These are phyloP conservation scores for Leucosporidium yakuticum DNA, from an alignment of 768 basidiomycete genomes.

Conservation along the genomic window DNA sequence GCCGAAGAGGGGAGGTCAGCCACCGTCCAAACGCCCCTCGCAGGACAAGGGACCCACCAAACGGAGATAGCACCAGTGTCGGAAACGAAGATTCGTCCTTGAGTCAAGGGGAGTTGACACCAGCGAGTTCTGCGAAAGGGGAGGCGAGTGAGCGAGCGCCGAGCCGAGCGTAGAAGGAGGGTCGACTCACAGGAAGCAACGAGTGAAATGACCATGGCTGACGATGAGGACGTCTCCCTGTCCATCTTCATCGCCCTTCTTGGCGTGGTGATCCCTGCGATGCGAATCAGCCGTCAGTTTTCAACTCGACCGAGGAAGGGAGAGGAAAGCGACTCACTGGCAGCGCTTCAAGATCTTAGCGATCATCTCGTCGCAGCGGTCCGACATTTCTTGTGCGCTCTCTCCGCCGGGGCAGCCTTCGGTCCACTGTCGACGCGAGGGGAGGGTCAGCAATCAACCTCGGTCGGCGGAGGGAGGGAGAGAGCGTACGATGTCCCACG, in stretches of 20 bases:
- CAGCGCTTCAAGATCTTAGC: conserved; percentile 50
- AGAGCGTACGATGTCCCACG: conserved; percentile 70
- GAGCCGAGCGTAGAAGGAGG: background rate
- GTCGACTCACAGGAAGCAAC: conserved; percentile 32
- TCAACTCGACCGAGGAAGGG: background rate
- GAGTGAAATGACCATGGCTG: conserved; percentile 66
- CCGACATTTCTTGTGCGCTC: conserved; percentile 68
- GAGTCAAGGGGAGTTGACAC: conserved; percentile 60
- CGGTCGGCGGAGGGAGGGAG: conserved; percentile 52
- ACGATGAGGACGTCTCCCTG: conserved; percentile 79
- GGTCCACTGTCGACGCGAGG: conserved; percentile 9
- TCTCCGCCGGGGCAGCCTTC: conserved; percentile 73
- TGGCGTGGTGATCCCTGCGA: conserved; percentile 64
- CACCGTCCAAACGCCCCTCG: background rate
- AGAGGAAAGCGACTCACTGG: background rate
- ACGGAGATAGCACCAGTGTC: conserved; percentile 28
- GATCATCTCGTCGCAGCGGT: conserved; percentile 71
- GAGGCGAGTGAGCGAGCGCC: conserved; percentile 48
- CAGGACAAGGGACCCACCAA: background rate
- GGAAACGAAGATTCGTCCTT: conserved; percentile 34
- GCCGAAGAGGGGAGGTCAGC: background rate
- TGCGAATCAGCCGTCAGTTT: conserved; percentile 7
- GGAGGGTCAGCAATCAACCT: background rate
- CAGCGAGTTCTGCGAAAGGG: conserved; percentile 68
- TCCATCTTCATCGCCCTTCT: conserved; percentile 60